Percentiles rank a stretch among this genome's conserved stretches.
Conservation (phyloP, 352 stramenopile genomes). For the Phytophthora quininea region DNA sequence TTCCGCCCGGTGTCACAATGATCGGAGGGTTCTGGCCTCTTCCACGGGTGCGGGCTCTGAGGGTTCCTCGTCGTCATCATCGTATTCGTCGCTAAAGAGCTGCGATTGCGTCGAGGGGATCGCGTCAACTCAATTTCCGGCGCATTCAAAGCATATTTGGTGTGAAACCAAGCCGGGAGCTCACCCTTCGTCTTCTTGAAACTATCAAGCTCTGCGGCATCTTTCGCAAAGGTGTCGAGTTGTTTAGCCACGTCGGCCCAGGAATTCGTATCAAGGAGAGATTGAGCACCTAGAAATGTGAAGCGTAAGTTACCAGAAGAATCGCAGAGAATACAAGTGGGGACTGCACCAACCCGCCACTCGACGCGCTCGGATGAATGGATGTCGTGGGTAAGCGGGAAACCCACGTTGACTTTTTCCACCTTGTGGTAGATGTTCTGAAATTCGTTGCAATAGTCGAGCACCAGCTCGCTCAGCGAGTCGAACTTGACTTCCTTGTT, state of each 20-base stretch:
- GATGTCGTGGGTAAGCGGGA: slow-evolving; percentile 87
- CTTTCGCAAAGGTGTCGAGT: slow-evolving; percentile 71
- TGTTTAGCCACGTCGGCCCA: slow-evolving; percentile 65
- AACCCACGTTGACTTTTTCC: slow-evolving; percentile 81
- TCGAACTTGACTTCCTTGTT: slow-evolving; percentile 85
- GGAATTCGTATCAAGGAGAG: slow-evolving; percentile 41
- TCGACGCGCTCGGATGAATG: slow-evolving; percentile 89
- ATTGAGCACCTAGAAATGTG: slow-evolving; percentile 61
- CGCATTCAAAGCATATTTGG: slow-evolving; percentile 66
- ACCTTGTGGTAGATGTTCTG: slow-evolving; percentile 67
- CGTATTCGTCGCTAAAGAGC: slow-evolving; percentile 45
- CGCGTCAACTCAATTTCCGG: slow-evolving; percentile 59
- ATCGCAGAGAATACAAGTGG: neutral
- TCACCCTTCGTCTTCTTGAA: slow-evolving; percentile 71
- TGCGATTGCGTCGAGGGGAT: slow-evolving; percentile 45
- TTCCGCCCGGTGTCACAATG: slow-evolving; percentile 60
- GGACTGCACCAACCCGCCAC: slow-evolving; percentile 63
- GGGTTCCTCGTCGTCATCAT: slow-evolving; percentile 26
- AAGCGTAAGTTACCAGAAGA: neutral
- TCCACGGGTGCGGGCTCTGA: slow-evolving; percentile 8
- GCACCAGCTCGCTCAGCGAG: slow-evolving; percentile 76
- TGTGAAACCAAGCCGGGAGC: slow-evolving; percentile 62
- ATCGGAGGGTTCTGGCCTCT: slow-evolving; percentile 28
- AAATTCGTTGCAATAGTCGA: slow-evolving; percentile 76
- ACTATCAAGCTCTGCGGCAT: slow-evolving; percentile 65